These are phyloP conservation scores for Corinectria fuckeliana DNA, from an alignment of 2,329 filamentous ascomycete species.

Conservation along the genomic window DNA sequence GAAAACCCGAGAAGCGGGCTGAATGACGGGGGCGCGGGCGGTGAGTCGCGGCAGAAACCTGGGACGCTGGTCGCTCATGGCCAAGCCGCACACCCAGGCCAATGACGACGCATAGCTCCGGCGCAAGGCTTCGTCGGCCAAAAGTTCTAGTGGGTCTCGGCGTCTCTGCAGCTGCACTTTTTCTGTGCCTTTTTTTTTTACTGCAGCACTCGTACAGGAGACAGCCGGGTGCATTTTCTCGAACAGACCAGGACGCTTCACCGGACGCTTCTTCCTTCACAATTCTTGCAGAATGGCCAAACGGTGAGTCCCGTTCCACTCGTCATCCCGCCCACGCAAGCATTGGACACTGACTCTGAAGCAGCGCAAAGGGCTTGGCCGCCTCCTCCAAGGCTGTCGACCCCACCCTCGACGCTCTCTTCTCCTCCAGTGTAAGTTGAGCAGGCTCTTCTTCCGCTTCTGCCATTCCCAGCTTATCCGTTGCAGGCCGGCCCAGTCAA, in stretches of 20 bases:
- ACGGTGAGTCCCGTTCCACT: constrained; percentile 20
- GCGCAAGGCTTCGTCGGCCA: constrained; percentile 28
- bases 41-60: constrained; percentile 42
- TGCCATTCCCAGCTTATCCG: constrained; percentile 21
- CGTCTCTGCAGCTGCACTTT: constrained; percentile 29
- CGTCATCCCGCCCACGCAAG: constrained; percentile 10
- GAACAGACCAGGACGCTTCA: constrained; percentile 5
- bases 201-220: constrained; percentile 18
- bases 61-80: constrained; percentile 29
- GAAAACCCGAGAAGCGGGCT: constrained; percentile 39
- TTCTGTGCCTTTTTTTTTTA: constrained; percentile 34
- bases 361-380: constrained; percentile 49
- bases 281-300: constrained; percentile 35
- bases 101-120: constrained; percentile 44
- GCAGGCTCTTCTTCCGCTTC: constrained; percentile 11
- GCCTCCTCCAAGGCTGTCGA: constrained; percentile 66
- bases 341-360: constrained; percentile 26
- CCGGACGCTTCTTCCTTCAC: neutral
- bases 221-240: constrained; percentile 11
- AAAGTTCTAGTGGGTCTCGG: constrained; percentile 26
- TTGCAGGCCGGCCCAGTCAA: constrained; percentile 59
- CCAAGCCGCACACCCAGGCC: constrained; percentile 31
- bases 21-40: constrained; percentile 41
- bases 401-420: constrained; percentile 72
- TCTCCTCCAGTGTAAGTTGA: constrained; percentile 72